A percentile compares a stretch with the other conserved stretches of the same genome.
These are phyloP conservation scores for Iberis amara DNA, from an alignment of 441 rosid species.

Conservation along the genomic window DNA sequence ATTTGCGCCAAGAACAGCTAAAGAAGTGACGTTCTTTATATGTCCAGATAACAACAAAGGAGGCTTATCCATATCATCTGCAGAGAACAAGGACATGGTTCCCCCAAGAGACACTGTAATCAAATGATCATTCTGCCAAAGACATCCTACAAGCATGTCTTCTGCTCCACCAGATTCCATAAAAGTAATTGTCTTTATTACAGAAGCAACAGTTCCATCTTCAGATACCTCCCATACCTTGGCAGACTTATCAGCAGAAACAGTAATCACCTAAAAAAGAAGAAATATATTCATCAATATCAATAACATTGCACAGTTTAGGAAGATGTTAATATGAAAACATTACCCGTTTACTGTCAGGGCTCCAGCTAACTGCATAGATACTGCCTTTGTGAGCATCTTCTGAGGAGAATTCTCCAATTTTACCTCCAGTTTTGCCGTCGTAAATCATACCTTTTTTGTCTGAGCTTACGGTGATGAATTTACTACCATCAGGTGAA, in stretches of 20 bases:
- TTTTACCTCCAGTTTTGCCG: slow-evolving; percentile 69
- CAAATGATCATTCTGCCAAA: slow-evolving; percentile 81
- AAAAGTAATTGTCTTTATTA: slow-evolving; percentile 56
- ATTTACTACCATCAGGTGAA: slow-evolving; percentile 84
- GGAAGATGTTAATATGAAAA: background rate
- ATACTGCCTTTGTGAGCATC: slow-evolving; percentile 85
- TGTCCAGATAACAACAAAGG: slow-evolving; percentile 55
- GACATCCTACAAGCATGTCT: slow-evolving; percentile 92
- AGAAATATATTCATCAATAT: slow-evolving; percentile 14
- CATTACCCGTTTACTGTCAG: slow-evolving; percentile 73
- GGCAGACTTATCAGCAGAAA: slow-evolving; percentile 91
- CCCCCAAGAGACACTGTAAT: slow-evolving; percentile 88
- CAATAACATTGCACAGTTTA: slow-evolving; percentile 1
- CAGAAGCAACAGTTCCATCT: slow-evolving; percentile 53
- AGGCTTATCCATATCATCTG: slow-evolving; percentile 65
- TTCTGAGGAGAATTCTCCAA: slow-evolving; percentile 67
- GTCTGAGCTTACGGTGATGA: slow-evolving; percentile 78
- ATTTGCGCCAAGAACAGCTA: slow-evolving; percentile 54
- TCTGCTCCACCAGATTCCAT: slow-evolving; percentile 70
- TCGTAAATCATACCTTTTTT: slow-evolving; percentile 77
- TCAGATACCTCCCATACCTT: slow-evolving; percentile 82
- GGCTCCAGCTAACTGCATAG: slow-evolving; percentile 88
- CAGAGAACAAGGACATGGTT: slow-evolving; percentile 58
- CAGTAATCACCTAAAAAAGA: slow-evolving; percentile 59
- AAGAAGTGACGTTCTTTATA: slow-evolving; percentile 49